Evolutionary conservation across 306 rosid genomes (phyloP), one percentile per base, ranked within the genome.

Genomic region (Quillaja saponaria): DNA sequence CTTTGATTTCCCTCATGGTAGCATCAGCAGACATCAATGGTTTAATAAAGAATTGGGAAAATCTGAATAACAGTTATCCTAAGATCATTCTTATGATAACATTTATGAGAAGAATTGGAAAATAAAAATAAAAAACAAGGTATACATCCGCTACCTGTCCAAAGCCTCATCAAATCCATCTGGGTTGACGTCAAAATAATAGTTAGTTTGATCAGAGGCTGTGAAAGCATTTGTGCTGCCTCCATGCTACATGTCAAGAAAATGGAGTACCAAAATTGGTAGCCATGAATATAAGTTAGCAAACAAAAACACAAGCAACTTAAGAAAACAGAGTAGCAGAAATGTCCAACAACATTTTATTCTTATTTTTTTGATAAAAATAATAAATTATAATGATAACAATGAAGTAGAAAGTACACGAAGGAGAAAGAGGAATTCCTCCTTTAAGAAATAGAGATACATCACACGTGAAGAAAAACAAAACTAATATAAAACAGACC

Each of bases 11-110:
- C 84, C 99, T 86, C 57, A 10, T 86, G 67, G 99, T 92, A 68
- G 99, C 99, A 76, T 92, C 96, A 75, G 99, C 83, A 16, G 87
- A 84, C 94, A 92, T 92, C 78, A 92, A 65, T 13, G 99, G 99
- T 50, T 84, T 89, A 61, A 87, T 79, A 75, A 92, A 92, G 84
- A 89, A 92, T 83, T 89, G 96, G 47, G 96, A 79, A 78, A 92
- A 92, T 76, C 99, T 92, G 77, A 49, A 63, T 52, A 52, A 57
- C 34, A 74, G 71, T 67, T 17, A 61, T 40, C 45, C 68, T 39
- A 39, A 64, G 31, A 48, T 71, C 50, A 69, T 41, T 48, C 20
- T 17, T 21, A 63, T 15, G 15, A 40, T 8, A 14, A 35, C 25
- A 59, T 61, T 49, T 14, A 31, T 3, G 17, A 61, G 34, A 34